Base-by-base conservation (phyloP, 2,329 filamentous ascomycete species). In the Kalaharituber pfeilii region DNA sequence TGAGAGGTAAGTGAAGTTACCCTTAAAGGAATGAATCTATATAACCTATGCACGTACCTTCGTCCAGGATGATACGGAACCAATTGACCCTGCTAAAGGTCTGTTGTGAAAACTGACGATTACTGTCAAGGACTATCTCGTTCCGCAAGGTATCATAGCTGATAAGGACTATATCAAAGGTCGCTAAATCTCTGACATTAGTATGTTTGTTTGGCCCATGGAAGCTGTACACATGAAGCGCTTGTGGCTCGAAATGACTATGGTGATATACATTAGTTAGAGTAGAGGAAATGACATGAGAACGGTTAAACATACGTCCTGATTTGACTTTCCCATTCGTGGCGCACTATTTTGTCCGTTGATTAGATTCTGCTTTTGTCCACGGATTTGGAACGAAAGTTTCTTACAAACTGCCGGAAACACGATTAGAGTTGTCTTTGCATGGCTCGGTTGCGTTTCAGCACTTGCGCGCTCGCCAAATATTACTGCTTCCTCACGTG, bases 21-120 rank as follows among this genome's bases (percentile, higher is more conserved):
- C 24, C 50, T 24, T 15, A 44, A 50, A 44, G 11, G 22, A 30
- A 20, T 8, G 8, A 33, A n/a, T 33, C 8, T 33, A 8, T 33
- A 8, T 8, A 33, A 33, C 29, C 29, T 8, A 67, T n/a, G n/a
- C n/a, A n/a, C n/a, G n/a, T n/a, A n/a, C 69, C 68, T 66, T 72
- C 69, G 54, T 72, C 69, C n/a, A 71, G 58, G 20, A 71, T 61
- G 6, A 71, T 51, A 1, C 69, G 62, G 42, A 56, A 56, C 67
- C 68, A 71, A 20, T 45, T 8, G 8, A 33, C 29, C 49, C 4
- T 56, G 50, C 57, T 47, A 44, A 1, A 24, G 42, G 33, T 53
- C 4, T n/a, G 53, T 39, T 18, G 49, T n/a, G n/a, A n/a, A 42
- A 51, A 27, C 44, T 27, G 55, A 36, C 18, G 13, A 24, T 20